Base-by-base conservation (phyloP, 1,284 basidiomycete genomes). In the Rhodotorula sp. region DNA sequence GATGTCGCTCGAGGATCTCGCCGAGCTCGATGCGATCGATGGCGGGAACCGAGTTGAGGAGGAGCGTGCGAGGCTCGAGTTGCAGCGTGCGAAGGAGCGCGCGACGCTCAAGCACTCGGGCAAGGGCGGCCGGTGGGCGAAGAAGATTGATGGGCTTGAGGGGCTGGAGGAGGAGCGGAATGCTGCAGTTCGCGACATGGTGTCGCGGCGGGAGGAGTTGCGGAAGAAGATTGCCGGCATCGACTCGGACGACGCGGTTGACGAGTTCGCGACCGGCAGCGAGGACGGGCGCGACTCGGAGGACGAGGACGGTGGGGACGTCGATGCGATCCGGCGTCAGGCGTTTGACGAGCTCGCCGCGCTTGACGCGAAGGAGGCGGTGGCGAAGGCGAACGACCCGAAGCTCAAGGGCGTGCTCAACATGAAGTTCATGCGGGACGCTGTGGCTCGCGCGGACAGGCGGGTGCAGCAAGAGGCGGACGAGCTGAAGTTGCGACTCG, bases 381-480 rank as follows among this genome's bases (percentile, higher is more conserved):
- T 65, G 5, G 61, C 55, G 10, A 62, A 62, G 24, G 70, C 63
- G 28, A 58, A 64, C 20, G 78, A 70, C 71, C 85, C 85, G 76
- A 82, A 83, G 67, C 87, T 87, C 78, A 86, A 87, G 77, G 83
- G 83, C 22, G 84, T 95, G 18, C 89, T 94, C 80, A 85, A 87
- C 75, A 94, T 96, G 93, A 94, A 94, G 81, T 96, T 96, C 80
- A 96, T 96, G 94, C 88, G 89, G 79, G 89, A 93, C 69, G 92
- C 91, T 0, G 87, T 89, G 81, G 86, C 86, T 20, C 84, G 90
- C 73, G 85, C 87, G 67, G 83, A 86, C 76, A 83, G 80, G 22
- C 84, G 83, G 62, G 86, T 86, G 0, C 83, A 87, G 67, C 84
- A 83, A 65, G 84, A 86, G 72, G 86, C 85, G 18, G 88, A 89